Evolutionary conservation across 306 rosid genomes (phyloP).

Genomic region (Casuarina cunninghamiana): DNA sequence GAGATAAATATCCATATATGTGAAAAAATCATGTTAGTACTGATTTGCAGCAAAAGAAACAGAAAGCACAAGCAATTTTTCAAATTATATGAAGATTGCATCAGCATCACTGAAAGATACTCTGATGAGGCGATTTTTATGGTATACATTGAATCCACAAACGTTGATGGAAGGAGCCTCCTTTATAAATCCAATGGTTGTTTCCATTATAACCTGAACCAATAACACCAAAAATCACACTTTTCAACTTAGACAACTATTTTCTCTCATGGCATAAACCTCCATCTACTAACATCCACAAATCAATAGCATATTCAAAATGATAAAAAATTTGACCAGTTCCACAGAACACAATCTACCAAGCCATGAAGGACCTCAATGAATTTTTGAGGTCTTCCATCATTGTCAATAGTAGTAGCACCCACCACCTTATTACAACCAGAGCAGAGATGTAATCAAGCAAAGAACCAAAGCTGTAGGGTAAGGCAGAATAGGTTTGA

Average conservation of each 20-base stretch:
- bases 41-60: conserved; percentile 1
- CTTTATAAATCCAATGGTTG: conserved; percentile 80
- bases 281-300: not conserved
- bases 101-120: conserved; percentile 46
- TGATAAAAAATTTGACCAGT: not conserved
- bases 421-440: conserved; percentile 52
- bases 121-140: conserved; percentile 93
- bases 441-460: conserved; percentile 65
- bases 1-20: conserved; percentile 7
- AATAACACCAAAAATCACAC: conserved; percentile 23
- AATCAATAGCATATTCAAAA: not conserved
- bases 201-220: conserved; percentile 53
- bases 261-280: not conserved
- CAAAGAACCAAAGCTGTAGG: conserved; percentile 29
- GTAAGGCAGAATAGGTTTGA: not conserved
- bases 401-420: conserved; percentile 36
- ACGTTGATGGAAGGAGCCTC: conserved; percentile 63
- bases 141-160: conserved; percentile 83
- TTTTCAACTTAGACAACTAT: conserved; percentile 10
- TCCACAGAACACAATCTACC: no score
- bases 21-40: no score
- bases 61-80: conserved; percentile 16
- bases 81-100: conserved; percentile 6
- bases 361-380: no score
- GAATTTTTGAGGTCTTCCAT: conserved; percentile 40